Percentiles rank a stretch among this genome's conserved stretches.
Conservation (phyloP, 1,284 basidiomycete genomes). For the Vanrija sp. region DNA sequence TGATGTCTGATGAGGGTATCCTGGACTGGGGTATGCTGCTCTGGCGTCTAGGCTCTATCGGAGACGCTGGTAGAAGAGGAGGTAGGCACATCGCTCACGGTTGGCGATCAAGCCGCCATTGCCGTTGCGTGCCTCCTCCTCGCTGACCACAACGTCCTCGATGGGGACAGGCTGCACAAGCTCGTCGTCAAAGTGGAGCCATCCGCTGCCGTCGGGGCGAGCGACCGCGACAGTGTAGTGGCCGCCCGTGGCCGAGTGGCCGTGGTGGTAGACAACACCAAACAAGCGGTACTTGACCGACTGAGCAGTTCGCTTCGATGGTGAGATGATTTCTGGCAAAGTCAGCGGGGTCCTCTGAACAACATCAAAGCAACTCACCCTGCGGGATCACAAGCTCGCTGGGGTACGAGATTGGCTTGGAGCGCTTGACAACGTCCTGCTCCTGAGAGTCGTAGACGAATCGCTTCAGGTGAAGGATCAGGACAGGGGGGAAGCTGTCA, state of each 20-base stretch:
- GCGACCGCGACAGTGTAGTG: slow-evolving; percentile 94
- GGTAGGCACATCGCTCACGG: slow-evolving; percentile 62
- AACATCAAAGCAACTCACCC: slow-evolving; percentile 54
- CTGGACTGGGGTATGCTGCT: background rate
- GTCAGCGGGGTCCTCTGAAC: background rate
- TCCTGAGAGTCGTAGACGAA: slow-evolving; percentile 75
- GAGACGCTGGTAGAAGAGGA: slow-evolving; percentile 71
- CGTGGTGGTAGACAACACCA: slow-evolving; percentile 93
- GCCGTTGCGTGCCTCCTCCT: slow-evolving; percentile 51
- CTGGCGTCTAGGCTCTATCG: background rate
- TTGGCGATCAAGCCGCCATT: slow-evolving; percentile 53
- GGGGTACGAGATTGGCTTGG: slow-evolving; percentile 75
- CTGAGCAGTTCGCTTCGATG: slow-evolving; percentile 53
- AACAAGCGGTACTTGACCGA: slow-evolving; percentile 75
- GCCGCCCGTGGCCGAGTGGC: slow-evolving; percentile 81
- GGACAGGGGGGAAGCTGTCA: slow-evolving; percentile 76
- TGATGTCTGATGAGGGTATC: too few relatives aligned
- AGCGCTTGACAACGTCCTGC: slow-evolving; percentile 67
- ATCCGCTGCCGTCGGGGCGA: slow-evolving; percentile 62
- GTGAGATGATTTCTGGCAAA: slow-evolving; percentile 63
- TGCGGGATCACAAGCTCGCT: slow-evolving; percentile 70
- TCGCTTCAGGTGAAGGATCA: slow-evolving; percentile 88
- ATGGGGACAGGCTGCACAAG: slow-evolving; percentile 70
- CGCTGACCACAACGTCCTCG: slow-evolving; percentile 70
- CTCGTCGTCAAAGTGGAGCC: slow-evolving; percentile 94